A percentile compares a stretch with the other conserved stretches of the same genome.
These are phyloP conservation scores for Phytopythium cucurbitacearum DNA, from an alignment of 352 stramenopile genomes.

Conservation along the genomic window DNA sequence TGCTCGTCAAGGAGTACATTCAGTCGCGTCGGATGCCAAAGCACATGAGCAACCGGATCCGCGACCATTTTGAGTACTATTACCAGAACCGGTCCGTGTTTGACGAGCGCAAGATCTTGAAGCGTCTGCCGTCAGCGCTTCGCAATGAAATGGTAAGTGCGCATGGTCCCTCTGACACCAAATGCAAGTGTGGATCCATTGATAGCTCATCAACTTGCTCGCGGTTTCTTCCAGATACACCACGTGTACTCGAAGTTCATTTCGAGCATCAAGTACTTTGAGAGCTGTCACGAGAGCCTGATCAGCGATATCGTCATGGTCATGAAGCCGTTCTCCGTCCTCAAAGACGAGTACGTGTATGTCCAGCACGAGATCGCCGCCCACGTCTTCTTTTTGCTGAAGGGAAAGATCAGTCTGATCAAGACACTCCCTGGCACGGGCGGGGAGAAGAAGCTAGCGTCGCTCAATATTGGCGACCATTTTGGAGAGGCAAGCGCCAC, in stretches of 20 bases:
- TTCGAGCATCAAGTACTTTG: constrained; percentile 65
- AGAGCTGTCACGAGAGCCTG: constrained; percentile 69
- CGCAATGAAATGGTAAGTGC: constrained; percentile 72
- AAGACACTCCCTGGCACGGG: constrained; percentile 39
- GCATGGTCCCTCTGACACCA: too few species aligned
- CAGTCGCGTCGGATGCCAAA: constrained; percentile 71
- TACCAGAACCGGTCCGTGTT: constrained; percentile 85
- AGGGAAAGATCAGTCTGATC: constrained; percentile 64
- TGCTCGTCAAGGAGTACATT: constrained; percentile 83
- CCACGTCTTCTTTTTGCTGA: constrained; percentile 81
- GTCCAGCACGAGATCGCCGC: constrained; percentile 80
- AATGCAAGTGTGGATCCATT: not conserved
- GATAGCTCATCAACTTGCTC: constrained; percentile 1
- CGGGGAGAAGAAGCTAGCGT: constrained; percentile 42
- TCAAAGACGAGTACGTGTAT: constrained; percentile 79
- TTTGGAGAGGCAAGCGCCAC: constrained; percentile 67
- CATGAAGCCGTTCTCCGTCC: constrained; percentile 69
- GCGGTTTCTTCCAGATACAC: constrained; percentile 41
- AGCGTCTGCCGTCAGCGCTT: constrained; percentile 60
- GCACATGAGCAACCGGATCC: constrained; percentile 68
- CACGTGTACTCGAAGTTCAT: constrained; percentile 70
- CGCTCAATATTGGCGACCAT: constrained; percentile 52
- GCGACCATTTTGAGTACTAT: constrained; percentile 82
- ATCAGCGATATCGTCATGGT: constrained; percentile 82
- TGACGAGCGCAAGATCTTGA: constrained; percentile 62